Evolutionary conservation across 495 filamentous ascomycete genomes (phyloP).

Genomic region (Cryomyces antarcticus): DNA sequence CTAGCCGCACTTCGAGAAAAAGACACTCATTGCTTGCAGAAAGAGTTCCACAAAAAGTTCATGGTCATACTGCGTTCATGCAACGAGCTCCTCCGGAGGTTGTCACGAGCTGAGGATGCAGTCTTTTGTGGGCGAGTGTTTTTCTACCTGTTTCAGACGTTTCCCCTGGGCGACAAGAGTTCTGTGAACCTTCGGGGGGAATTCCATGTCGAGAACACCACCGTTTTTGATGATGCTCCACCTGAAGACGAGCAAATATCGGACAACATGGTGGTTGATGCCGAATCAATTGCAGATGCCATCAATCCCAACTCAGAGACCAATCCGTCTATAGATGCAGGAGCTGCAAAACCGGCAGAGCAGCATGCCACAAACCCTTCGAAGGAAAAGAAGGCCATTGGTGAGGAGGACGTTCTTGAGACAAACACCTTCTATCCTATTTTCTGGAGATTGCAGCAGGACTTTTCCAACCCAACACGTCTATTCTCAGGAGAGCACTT

Average conservation of each 20-base stretch:
- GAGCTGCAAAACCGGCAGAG: constrained; percentile 12
- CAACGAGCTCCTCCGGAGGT: constrained; percentile 78
- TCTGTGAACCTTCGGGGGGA: constrained; percentile 93
- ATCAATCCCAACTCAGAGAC: constrained; percentile 20
- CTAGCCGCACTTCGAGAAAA: constrained; percentile 2
- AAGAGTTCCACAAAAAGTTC: constrained; percentile 68
- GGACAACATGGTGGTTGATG: constrained; percentile 34
- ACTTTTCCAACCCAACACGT: constrained; percentile 74
- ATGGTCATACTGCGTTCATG: constrained; percentile 76
- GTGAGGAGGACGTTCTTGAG: constrained; percentile 28
- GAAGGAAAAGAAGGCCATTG: constrained; percentile 11
- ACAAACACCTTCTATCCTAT: constrained; percentile 64
- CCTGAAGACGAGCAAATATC: constrained; percentile 17
- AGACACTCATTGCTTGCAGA: constrained; percentile 15
- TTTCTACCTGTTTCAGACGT: constrained; percentile 94
- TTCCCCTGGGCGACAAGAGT: constrained; percentile 85
- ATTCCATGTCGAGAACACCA: constrained; percentile 91
- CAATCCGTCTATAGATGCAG: constrained; percentile 30
- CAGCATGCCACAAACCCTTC: neutral
- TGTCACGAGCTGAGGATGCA: constrained; percentile 87
- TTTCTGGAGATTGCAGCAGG: constrained; percentile 83
- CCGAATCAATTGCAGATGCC: constrained; percentile 12
- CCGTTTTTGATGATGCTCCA: constrained; percentile 45
- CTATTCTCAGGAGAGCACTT: constrained; percentile 56
- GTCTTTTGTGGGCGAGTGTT: constrained; percentile 94